phyloP scores from a whole-genome alignment of 768 basidiomycete genomes.

The Galerina sulciceps region DNA sequence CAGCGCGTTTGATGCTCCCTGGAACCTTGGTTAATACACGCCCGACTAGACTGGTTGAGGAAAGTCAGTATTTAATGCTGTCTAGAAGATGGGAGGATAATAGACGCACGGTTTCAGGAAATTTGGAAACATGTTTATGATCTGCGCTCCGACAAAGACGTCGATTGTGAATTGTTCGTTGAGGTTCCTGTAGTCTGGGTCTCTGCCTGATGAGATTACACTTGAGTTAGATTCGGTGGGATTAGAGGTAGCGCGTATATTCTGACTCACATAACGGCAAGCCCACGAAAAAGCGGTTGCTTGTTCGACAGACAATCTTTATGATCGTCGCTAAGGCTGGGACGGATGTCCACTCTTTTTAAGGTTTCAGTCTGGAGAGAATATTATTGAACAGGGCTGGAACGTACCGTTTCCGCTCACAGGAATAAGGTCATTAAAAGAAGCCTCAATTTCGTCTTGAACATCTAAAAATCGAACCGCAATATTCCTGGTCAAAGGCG shows the following conservation, averaged over 20 bases:
- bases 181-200: constrained; percentile 17
- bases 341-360: too few relatives aligned
- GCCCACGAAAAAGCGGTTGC: too few relatives aligned
- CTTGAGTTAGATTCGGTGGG: too few relatives aligned
- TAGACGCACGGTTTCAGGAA: constrained; percentile 15
- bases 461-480: constrained; percentile 2
- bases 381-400: too few relatives aligned
- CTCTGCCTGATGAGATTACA: constrained; percentile 6
- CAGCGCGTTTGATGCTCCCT: not conserved
- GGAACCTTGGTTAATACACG: constrained; percentile 2
- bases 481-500: constrained; percentile 6
- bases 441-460: constrained; percentile 44
- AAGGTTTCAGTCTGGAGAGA: too few relatives aligned
- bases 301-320: too few relatives aligned
- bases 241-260: too few relatives aligned
- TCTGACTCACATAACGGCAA: too few relatives aligned
- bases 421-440: constrained; percentile 42
- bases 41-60: constrained; percentile 5
- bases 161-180: constrained; percentile 13
- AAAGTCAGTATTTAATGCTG: not conserved
- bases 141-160: constrained; percentile 5
- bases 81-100: not conserved
- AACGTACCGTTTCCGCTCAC: constrained; percentile 4
- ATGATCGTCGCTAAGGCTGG: too few relatives aligned
- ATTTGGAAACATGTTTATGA: constrained; percentile 14